A percentile compares a stretch with the other conserved stretches of the same genome.
Evolutionary conservation across 2,329 filamentous ascomycete species (phyloP).

Genomic region (Cryphonectria carpinicola): DNA sequence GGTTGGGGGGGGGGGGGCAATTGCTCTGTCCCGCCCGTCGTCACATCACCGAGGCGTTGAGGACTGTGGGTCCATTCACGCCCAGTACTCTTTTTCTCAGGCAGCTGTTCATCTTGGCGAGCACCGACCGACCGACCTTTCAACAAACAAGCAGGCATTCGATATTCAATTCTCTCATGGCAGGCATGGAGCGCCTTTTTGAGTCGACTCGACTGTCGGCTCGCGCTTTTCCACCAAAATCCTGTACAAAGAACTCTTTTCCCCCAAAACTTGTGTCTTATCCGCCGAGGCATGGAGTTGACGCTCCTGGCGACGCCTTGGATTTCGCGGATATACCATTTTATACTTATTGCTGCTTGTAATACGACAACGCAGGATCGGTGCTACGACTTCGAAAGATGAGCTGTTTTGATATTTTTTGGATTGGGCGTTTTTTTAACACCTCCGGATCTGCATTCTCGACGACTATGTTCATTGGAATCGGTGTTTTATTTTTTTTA

Average conservation of each 20-base stretch:
- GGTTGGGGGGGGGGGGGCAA: conserved; percentile 30
- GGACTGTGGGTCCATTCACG: conserved; percentile 39
- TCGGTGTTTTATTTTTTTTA: conserved; percentile 52
- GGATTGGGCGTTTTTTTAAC: conserved; percentile 47
- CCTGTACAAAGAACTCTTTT: conserved; percentile 40
- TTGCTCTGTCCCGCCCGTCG: conserved; percentile 40
- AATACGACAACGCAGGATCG: conserved; percentile 36
- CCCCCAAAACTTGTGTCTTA: conserved; percentile 39
- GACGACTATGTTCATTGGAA: conserved; percentile 40
- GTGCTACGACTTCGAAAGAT: conserved; percentile 46
- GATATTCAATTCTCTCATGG: conserved; percentile 43
- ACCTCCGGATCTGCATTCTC: conserved; percentile 28
- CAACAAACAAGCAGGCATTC: conserved; percentile 48
- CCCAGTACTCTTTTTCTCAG: conserved; percentile 42
- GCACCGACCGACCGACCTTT: conserved; percentile 43
- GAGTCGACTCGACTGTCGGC: conserved; percentile 38
- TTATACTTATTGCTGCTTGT: conserved; percentile 34
- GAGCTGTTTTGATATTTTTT: conserved; percentile 45
- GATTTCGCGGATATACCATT: conserved; percentile 40
- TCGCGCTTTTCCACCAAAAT: conserved; percentile 30
- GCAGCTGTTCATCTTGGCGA: conserved; percentile 56
- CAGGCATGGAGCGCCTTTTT: conserved; percentile 37
- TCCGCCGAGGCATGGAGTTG: conserved; percentile 37
- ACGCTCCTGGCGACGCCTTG: conserved; percentile 37
- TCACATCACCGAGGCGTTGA: conserved; percentile 40